A percentile compares a stretch with the other conserved stretches of the same genome.
phyloP scores from a whole-genome alignment of 2,329 filamentous ascomycete genomes.

The Arthrobotrys pseudoclavata region DNA sequence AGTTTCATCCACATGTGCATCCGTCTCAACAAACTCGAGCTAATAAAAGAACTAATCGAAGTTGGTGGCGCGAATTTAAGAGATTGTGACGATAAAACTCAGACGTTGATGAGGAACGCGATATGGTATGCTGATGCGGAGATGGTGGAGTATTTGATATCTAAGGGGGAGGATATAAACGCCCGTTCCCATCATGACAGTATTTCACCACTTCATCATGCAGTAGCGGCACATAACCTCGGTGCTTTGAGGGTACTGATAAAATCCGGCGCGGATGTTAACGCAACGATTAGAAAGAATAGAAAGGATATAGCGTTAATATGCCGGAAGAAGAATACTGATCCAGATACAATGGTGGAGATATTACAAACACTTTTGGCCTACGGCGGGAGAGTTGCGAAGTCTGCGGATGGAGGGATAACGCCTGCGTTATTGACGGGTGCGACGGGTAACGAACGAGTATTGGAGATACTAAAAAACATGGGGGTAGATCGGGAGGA shows the following conservation, averaged over 20 bases:
- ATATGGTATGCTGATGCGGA: constrained; percentile 41
- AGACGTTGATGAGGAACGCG: constrained; percentile 20
- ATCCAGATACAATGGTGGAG: constrained; percentile 11
- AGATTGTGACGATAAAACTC: not conserved
- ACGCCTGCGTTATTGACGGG: constrained; percentile 25
- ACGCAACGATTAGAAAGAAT: constrained; percentile 7
- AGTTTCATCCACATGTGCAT: constrained; percentile 42
- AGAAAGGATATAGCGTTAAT: constrained; percentile 12
- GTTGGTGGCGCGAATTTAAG: constrained; percentile 7
- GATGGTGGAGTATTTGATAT: constrained; percentile 39
- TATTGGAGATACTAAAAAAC: constrained; percentile 15
- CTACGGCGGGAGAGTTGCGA: constrained; percentile 9
- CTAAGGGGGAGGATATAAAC: constrained; percentile 24
- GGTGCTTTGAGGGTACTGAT: constrained; percentile 10
- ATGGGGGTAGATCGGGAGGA: not conserved
- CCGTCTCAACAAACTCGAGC: constrained; percentile 15
- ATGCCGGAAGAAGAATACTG: not conserved
- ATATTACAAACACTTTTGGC: constrained; percentile 25
- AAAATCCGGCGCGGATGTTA: constrained; percentile 33
- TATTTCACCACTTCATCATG: constrained; percentile 29
- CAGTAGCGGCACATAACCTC: constrained; percentile 32
- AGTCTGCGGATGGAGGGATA: not conserved
- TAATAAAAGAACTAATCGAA: constrained; percentile 39
- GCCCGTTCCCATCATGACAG: constrained; percentile 5
- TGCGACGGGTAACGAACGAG: constrained; percentile 11